Evolutionary conservation across 371 early-diverging fungal genomes (phyloP).

Genomic region (Rhizoclosmatium hyalinum): DNA sequence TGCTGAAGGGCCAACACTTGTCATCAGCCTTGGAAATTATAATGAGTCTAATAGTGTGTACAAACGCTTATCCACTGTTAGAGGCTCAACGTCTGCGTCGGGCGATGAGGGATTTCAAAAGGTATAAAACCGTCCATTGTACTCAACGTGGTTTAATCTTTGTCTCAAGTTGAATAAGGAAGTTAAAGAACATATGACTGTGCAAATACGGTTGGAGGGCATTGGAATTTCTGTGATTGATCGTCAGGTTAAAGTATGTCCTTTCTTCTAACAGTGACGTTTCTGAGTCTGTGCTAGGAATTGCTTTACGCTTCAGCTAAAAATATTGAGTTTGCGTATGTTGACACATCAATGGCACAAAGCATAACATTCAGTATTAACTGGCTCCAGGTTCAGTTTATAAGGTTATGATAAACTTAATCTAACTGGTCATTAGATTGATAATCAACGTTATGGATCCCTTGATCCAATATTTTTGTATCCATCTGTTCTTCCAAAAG

Average conservation of each 20-base stretch:
- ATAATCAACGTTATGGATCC: conserved; percentile 89
- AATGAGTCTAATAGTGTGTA: conserved; percentile 48
- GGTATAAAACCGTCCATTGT: conserved; percentile 14
- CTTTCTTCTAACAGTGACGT: background rate
- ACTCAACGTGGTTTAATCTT: background rate
- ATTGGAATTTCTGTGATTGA: conserved; percentile 91
- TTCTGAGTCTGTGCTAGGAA: conserved; percentile 63
- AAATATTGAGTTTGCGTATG: conserved; percentile 74
- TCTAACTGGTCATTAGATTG: conserved; percentile 62
- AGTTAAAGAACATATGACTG: conserved; percentile 63
- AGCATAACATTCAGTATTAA: conserved; percentile 76
- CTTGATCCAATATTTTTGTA: conserved; percentile 88
- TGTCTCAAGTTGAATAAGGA: conserved; percentile 43
- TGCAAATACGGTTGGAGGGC: conserved; percentile 80
- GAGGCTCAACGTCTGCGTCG: conserved; percentile 33
- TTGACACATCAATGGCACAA: conserved; percentile 79
- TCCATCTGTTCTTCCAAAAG: conserved; percentile 83
- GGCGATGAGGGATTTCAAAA: conserved; percentile 30
- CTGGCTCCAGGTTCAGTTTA: conserved; percentile 76
- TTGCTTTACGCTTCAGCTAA: conserved; percentile 82
- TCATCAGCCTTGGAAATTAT: conserved; percentile 79
- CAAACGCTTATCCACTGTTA: conserved; percentile 16
- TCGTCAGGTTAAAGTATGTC: conserved; percentile 51
- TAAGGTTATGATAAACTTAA: background rate
- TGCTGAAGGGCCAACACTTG: conserved; percentile 84